phyloP scores from a whole-genome alignment of 352 stramenopile genomes.

The Thraustotheca clavata region DNA sequence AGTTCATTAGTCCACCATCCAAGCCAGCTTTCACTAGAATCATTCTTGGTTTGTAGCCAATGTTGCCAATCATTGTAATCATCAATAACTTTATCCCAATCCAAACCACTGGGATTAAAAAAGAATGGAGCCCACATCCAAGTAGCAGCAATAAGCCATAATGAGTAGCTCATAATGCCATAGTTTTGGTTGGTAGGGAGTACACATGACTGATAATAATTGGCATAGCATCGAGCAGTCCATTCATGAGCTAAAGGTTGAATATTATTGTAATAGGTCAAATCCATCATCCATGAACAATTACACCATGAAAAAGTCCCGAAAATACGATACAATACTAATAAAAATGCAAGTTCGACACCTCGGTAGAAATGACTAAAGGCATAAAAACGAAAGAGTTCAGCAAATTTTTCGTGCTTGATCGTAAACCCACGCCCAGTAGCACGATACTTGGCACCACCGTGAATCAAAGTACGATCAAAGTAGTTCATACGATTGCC shows the following conservation, averaged over 20 bases:
- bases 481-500: constrained; percentile 99
- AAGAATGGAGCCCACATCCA: constrained; percentile 86
- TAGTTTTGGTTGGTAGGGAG: constrained; percentile 98
- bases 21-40: constrained; percentile 21
- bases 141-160: constrained; percentile 91
- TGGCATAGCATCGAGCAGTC: too few species aligned
- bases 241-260: too few species aligned
- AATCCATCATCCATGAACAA: too few species aligned
- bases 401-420: constrained; percentile 96
- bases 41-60: constrained; percentile 22
- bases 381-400: constrained; percentile 98
- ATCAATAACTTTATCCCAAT: constrained; percentile 56
- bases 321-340: constrained; percentile 93
- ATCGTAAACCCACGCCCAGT: constrained; percentile 98
- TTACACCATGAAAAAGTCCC: too few species aligned
- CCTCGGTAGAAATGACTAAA: constrained; percentile 96
- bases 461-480: constrained; percentile 96
- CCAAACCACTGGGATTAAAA: constrained; percentile 96
- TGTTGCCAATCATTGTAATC: constrained; percentile 24
- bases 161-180: constrained; percentile 95
- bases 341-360: constrained; percentile 83
- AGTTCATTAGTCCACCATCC: constrained; percentile 22
- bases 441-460: constrained; percentile 96
- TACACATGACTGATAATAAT: too few species aligned
- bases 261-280: too few species aligned